Percentiles rank a stretch among this genome's conserved stretches.
Conservation (phyloP, 2,329 filamentous ascomycete genomes). For the Xylaria hypoxylon region DNA sequence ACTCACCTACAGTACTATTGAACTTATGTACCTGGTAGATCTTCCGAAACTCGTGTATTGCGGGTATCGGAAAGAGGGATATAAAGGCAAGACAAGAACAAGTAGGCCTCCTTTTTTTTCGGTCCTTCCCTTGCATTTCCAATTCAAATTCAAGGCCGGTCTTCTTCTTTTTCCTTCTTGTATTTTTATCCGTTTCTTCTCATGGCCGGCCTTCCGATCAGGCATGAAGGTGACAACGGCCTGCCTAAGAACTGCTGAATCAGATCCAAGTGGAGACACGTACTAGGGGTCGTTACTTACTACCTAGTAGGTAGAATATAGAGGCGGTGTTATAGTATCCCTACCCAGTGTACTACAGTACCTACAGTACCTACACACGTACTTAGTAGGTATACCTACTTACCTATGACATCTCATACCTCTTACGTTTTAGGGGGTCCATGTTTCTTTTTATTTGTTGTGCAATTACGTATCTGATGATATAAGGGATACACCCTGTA, state of each 20-base stretch:
- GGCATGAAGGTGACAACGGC: background rate
- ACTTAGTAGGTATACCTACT: too few relatives aligned
- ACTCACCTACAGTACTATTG: too few relatives aligned
- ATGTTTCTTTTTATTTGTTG: constrained; percentile 16
- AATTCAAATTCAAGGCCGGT: constrained; percentile 15
- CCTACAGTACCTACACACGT: background rate
- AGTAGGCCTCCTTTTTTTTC: constrained; percentile 7
- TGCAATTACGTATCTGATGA: background rate
- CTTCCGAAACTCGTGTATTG: constrained; percentile 26
- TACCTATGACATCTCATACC: too few relatives aligned
- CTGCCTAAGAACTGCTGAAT: constrained; percentile 8
- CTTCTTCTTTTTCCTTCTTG: background rate
- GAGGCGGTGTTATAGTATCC: too few relatives aligned
- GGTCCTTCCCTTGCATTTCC: constrained; percentile 11
- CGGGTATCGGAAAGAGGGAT: constrained; percentile 25
- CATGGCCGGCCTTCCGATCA: constrained; percentile 1
- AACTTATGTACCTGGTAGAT: constrained; percentile 1
- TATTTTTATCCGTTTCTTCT: constrained; percentile 5
- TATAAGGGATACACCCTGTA: constrained; percentile 3
- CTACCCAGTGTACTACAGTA: background rate
- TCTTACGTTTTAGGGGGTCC: background rate
- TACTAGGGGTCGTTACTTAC: background rate
- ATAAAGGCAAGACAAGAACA: constrained; percentile 27
- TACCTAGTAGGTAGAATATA: background rate
- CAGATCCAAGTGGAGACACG: background rate